A percentile compares a stretch with the other conserved stretches of the same genome.
These are phyloP conservation scores for Cucumis cinereus DNA, from an alignment of 306 rosid genomes.

Conservation along the genomic window DNA sequence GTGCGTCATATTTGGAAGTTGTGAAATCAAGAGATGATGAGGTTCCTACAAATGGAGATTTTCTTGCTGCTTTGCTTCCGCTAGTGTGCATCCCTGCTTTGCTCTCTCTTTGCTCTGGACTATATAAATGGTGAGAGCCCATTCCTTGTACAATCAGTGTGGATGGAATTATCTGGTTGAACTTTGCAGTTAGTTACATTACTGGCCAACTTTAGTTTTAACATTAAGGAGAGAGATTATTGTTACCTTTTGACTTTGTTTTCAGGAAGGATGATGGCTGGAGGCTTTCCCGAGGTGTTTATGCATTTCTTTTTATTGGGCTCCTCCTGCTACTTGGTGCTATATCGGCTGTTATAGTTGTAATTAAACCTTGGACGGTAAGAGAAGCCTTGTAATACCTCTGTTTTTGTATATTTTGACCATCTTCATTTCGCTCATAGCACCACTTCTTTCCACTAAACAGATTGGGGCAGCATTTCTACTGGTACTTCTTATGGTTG, in stretches of 20 bases:
- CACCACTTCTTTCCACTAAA: slow-evolving; percentile 1
- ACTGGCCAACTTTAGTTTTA: background rate
- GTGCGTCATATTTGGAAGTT: slow-evolving; percentile 82
- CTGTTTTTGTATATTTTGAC: background rate
- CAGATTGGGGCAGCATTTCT: slow-evolving; percentile 96
- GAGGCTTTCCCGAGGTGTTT: slow-evolving; percentile 89
- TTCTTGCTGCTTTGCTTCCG: slow-evolving; percentile 97
- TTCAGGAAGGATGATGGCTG: slow-evolving; percentile 97
- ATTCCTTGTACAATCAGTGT: background rate
- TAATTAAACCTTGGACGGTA: slow-evolving; percentile 92
- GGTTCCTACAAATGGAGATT: slow-evolving; percentile 75
- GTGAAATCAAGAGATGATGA: slow-evolving; percentile 63
- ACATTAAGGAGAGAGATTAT: background rate
- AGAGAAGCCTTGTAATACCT: slow-evolving; percentile 13
- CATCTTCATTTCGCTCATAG: slow-evolving; percentile 7
- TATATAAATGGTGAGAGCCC: slow-evolving; percentile 75
- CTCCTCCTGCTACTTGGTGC: slow-evolving; percentile 89
- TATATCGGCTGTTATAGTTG: slow-evolving; percentile 82
- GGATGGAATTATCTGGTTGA: background rate
- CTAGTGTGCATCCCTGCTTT: slow-evolving; percentile 85
- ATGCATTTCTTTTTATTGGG: slow-evolving; percentile 74
- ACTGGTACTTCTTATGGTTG: slow-evolving; percentile 87
- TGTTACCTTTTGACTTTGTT: slow-evolving; percentile 6
- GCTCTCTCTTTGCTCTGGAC: slow-evolving; percentile 85
- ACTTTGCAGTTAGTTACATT: background rate